Base-by-base conservation (phyloP, 2,329 filamentous ascomycete genomes). In the Berkeleyomyces rouxiae region DNA sequence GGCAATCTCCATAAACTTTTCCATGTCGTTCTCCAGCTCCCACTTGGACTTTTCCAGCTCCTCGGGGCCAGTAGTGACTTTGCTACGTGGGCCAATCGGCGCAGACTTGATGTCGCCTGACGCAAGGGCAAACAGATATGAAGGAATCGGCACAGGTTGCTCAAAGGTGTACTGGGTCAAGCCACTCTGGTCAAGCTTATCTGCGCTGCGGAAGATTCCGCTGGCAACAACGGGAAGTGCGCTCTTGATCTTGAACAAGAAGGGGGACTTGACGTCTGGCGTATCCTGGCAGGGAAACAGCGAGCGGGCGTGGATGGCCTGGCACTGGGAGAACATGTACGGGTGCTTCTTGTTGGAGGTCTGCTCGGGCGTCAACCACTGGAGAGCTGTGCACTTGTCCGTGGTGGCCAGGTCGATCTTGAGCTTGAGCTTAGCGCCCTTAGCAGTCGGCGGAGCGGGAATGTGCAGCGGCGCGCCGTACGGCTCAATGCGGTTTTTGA, bases 271-370 rank as follows among this genome's bases (percentile, higher is more conserved):
- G 69, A 96, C 88, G 72, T 96, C 92, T 2, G 93, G 93, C 0
- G 93, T 97, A 71, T 99, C 93, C 76, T 97, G 92, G 74, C 92
- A 97, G 5, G 93, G 93, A 73, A 97, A 95, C 65, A 97, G 82
- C 58, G 90, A 95, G 65, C 93, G 85, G 51, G 89, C 90, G 70
- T 97, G 91, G 70, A 96, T 97, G 61, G 92, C 91, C 77, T 99
- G 92, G 73, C 91, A 96, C 77, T 97, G 93, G 53, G 89, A 95
- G 77, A 97, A 97, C 85, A 97, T 92, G 74, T 96, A 97, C 0
- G 92, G 92, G 68, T 95, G 87, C 74, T 90, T 93, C 77, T 90
- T 91, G 80, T 95, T 96, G 64, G 88, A 90, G 0, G 93, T 97
- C 76, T 97, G 93, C 40, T 86, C 87, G 1, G 90, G 90, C 0